Evolutionary conservation across 345 rosid genomes (phyloP).

Genomic region (Moricandia arvensis): DNA sequence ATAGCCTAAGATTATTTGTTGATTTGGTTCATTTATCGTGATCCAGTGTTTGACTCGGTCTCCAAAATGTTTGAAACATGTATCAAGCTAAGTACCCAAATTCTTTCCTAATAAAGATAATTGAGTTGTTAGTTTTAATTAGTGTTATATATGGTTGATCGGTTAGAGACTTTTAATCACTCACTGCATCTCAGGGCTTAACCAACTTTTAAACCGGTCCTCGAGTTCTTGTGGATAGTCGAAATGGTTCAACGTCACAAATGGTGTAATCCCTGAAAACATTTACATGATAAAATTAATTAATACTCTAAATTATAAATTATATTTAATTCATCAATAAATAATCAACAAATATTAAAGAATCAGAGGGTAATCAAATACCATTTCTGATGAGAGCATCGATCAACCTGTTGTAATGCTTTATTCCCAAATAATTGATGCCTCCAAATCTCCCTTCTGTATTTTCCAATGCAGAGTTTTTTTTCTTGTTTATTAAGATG

Average conservation of each 20-base stretch:
- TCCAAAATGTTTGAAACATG: conserved; percentile 60
- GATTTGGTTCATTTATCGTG: conserved; percentile 61
- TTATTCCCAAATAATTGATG: conserved; percentile 59
- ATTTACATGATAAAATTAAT: neutral
- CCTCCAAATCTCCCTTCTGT: conserved; percentile 71
- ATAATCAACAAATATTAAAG: too few relatives aligned
- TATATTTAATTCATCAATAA: too few relatives aligned
- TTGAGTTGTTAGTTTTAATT: neutral
- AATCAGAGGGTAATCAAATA: neutral
- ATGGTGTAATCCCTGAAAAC: conserved; percentile 71
- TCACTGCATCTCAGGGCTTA: conserved; percentile 60
- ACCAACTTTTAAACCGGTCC: conserved; percentile 71
- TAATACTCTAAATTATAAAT: too few relatives aligned
- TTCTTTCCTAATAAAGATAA: conserved; percentile 45
- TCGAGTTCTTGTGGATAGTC: conserved; percentile 81
- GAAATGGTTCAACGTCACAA: conserved; percentile 69
- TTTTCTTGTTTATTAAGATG: neutral
- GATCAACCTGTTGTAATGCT: conserved; percentile 55
- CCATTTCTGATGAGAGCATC: conserved; percentile 55
- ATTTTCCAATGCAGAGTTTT: neutral
- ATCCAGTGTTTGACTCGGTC: conserved; percentile 64
- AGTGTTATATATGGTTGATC: neutral
- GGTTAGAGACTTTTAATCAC: neutral
- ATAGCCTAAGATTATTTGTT: conserved; percentile 36
- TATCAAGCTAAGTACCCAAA: conserved; percentile 49